Evolutionary conservation across 192 early-diverging fungal genomes (phyloP), one percentile per base, ranked within the genome.

Genomic region (Dissophora globulifera): DNA sequence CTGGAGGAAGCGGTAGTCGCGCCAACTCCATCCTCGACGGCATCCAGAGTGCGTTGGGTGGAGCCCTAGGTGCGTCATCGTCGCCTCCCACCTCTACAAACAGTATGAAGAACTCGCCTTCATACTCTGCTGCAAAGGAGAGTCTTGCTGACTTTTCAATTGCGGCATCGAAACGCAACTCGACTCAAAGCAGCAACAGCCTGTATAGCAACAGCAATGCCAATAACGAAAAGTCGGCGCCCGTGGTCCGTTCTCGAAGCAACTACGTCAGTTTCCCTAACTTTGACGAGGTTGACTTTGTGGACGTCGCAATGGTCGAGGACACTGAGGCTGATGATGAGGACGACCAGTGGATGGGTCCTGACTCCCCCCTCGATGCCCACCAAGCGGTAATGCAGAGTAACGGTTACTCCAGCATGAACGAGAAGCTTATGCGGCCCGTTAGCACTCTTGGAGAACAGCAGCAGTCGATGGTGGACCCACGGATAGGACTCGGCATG

Each of bases 181-280:
- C n/a, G 35, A 52, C 20, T n/a, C 25, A 20, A 0, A 31, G 16
- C 38, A 6, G 23, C 4, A 19, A 20, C 29, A 41, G 32, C 16
- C 15, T 35, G 1, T 23, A 16, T 17, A 30, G 4, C 41, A 33
- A 59, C 33, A 40, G 20, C 8, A 50, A 31, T 23, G 13, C 3
- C 15, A 8, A 41, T 38, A 38, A n/a, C n/a, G 35, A 7, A 48
- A 41, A 30, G 17, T 22, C 29, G 46, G 52, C 17, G 47, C 47
- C 61, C 32, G 71, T 75, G 35, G 38, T 60, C 42, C 62, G 69
- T 17, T 72, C 69, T 26, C 42, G 71, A 25, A 75, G 71, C 43
- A 65, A 75, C 62, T 75, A 75, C 58, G 62, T 75, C 49, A 75
- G 71, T 33, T 75, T 75, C 45, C 71, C 71, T 20, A 75, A 66